Evolutionary conservation across 2,329 filamentous ascomycete species (phyloP).

Genomic region (Alternaria arborescens): DNA sequence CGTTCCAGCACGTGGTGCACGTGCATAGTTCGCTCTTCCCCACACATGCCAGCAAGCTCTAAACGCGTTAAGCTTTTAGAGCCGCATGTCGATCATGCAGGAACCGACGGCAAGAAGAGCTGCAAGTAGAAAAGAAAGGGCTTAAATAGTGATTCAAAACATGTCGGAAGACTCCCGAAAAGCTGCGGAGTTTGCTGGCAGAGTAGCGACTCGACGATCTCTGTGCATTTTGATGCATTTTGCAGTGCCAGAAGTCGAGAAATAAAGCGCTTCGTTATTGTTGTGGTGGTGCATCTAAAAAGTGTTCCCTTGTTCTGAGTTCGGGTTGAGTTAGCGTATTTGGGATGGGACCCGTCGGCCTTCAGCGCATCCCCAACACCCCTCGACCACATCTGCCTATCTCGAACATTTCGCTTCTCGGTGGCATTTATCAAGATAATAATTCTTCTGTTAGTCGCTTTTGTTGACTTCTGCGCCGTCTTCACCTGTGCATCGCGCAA

Average conservation of each 20-base stretch:
- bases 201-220: constrained; percentile 5
- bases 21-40: constrained; percentile 37
- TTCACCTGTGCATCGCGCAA: constrained; percentile 28
- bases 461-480: constrained; percentile 6
- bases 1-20: constrained; percentile 30
- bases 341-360: constrained; percentile 2
- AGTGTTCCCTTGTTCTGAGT: constrained; percentile 26
- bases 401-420: constrained; percentile 18
- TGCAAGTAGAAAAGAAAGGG: constrained; percentile 23
- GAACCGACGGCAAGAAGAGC: constrained; percentile 40
- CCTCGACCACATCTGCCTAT: constrained; percentile 27
- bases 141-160: constrained; percentile 19
- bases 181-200: constrained; percentile 21
- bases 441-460: constrained; percentile 19
- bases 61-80: constrained; percentile 47
- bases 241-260: constrained; percentile 12
- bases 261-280: constrained; percentile 25
- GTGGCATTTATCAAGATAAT: constrained; percentile 22
- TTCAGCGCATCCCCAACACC: constrained; percentile 28
- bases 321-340: constrained; percentile 20
- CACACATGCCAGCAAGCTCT: constrained; percentile 41
- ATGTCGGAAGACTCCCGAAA: constrained; percentile 42
- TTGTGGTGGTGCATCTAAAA: constrained; percentile 25
- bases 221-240: constrained; percentile 2
- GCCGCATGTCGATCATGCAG: constrained; percentile 47